phyloP scores from a whole-genome alignment of 2,329 filamentous ascomycete genomes.

The Canariomyces notabilis region DNA sequence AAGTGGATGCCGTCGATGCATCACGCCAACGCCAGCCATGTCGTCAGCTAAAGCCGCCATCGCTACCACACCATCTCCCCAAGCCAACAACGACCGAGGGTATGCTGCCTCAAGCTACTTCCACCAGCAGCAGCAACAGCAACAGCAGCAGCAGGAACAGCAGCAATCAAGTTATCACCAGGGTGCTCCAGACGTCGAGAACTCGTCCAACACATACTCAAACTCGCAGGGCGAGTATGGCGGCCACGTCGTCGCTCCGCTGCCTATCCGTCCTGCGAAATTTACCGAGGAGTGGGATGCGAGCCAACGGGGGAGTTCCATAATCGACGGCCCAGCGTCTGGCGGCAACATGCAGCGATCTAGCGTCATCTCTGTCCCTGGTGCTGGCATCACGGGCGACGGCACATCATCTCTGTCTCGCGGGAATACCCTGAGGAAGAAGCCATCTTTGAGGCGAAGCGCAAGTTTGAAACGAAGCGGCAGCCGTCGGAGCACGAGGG shows the following conservation, averaged over 20 bases:
- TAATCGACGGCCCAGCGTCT: constrained; percentile 46
- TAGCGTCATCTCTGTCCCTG: constrained; percentile 37
- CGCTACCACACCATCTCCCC: constrained; percentile 16
- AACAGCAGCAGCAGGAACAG: constrained; percentile 11
- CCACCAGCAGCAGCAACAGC: constrained; percentile 19
- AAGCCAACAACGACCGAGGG: constrained; percentile 17
- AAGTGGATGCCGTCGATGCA: constrained; percentile 6
- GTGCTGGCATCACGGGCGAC: constrained; percentile 40
- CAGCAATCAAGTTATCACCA: constrained; percentile 16
- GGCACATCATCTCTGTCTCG: constrained; percentile 38
- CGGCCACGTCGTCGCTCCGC: constrained; percentile 21
- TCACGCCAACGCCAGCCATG: constrained; percentile 19
- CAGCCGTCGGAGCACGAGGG: constrained; percentile 75
- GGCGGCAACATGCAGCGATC: constrained; percentile 19
- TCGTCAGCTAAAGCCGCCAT: constrained; percentile 20
- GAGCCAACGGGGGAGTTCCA: constrained; percentile 60
- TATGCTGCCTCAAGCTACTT: constrained; percentile 26
- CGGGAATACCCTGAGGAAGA: constrained; percentile 82
- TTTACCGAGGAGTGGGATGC: constrained; percentile 71
- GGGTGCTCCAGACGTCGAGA: constrained; percentile 30
- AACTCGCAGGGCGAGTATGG: constrained; percentile 31
- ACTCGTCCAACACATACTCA: constrained; percentile 34
- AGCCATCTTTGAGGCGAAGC: constrained; percentile 67
- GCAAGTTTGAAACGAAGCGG: constrained; percentile 72
- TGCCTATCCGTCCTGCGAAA: constrained; percentile 37